Evolutionary conservation across 495 filamentous ascomycete genomes (phyloP).

Genomic region (Podospora pseudopauciseta): DNA sequence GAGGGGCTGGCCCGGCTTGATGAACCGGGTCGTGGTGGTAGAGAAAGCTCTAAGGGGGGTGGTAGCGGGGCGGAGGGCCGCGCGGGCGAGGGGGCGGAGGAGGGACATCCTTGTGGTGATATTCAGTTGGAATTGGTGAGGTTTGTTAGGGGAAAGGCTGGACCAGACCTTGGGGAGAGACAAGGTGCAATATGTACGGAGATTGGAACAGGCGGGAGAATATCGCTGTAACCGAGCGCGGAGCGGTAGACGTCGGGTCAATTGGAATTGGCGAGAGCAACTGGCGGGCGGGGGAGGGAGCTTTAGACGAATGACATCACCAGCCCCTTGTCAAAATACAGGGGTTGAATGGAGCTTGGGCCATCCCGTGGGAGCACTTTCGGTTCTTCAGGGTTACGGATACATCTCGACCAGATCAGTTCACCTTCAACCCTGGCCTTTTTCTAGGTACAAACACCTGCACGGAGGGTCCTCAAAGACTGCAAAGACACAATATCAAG

Average conservation of each 20-base stretch:
- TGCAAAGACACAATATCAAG: background rate
- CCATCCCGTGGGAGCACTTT: too few relatives aligned
- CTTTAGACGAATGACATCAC: background rate
- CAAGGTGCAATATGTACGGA: too few relatives aligned
- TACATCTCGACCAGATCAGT: too few relatives aligned
- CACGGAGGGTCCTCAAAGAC: background rate
- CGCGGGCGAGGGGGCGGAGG: conserved; percentile 13
- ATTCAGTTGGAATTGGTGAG: background rate
- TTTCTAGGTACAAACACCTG: too few relatives aligned
- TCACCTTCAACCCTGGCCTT: too few relatives aligned
- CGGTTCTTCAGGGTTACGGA: too few relatives aligned
- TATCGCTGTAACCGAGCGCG: background rate
- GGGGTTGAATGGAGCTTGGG: background rate
- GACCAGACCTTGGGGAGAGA: too few relatives aligned
- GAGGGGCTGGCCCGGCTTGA: conserved; percentile 59
- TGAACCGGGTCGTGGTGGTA: conserved; percentile 44
- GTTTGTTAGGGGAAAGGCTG: background rate
- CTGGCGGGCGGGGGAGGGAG: background rate
- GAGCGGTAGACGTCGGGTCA: background rate
- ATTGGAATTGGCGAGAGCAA: background rate
- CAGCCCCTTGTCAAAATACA: background rate
- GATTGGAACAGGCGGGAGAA: background rate
- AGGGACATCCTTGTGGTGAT: conserved; percentile 3
- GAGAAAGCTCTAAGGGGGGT: conserved; percentile 46
- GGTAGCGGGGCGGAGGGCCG: conserved; percentile 14